phyloP scores from a whole-genome alignment of 192 early-diverging fungal genomes.

The Martensiomyces pterosporus region DNA sequence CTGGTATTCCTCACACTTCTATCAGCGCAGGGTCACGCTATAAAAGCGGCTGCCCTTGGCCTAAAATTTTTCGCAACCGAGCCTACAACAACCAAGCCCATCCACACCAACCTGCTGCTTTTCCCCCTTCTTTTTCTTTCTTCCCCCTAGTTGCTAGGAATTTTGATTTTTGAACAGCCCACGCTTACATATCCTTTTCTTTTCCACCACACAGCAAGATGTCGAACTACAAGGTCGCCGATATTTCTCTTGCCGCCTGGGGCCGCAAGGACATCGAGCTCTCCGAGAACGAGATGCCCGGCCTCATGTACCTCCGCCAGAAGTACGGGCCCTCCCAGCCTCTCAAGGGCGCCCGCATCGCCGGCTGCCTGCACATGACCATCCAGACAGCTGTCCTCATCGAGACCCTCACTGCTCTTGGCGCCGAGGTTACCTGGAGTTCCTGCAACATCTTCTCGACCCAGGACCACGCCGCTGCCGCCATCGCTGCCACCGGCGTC shows the following conservation, averaged over 20 bases:
- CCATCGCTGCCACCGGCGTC: slow-evolving; percentile 92
- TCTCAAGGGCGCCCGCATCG: slow-evolving; percentile 92
- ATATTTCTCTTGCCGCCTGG: slow-evolving; percentile 91
- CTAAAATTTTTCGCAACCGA: too few species aligned
- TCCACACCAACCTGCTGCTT: too few species aligned
- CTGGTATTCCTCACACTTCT: too few species aligned
- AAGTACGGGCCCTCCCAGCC: slow-evolving; percentile 90
- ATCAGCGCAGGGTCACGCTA: too few species aligned
- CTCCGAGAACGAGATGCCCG: slow-evolving; percentile 99
- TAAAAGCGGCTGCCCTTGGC: too few species aligned
- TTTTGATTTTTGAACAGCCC: slow-evolving; percentile 4
- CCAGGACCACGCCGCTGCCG: slow-evolving; percentile 98
- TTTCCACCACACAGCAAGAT: slow-evolving; percentile 21
- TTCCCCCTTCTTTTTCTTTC: slow-evolving; percentile 7
- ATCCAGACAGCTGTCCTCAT: slow-evolving; percentile 98
- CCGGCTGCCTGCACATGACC: slow-evolving; percentile 99
- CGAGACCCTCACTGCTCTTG: slow-evolving; percentile 91
- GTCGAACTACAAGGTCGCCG: slow-evolving; percentile 63
- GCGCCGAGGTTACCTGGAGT: slow-evolving; percentile 90
- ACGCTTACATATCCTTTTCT: slow-evolving; percentile 8
- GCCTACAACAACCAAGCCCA: too few species aligned
- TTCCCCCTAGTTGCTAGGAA: slow-evolving; percentile 13
- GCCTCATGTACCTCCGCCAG: slow-evolving; percentile 88
- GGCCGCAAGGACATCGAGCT: slow-evolving; percentile 96
- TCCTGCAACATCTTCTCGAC: slow-evolving; percentile 97